Evolutionary conservation across 192 early-diverging fungal species (phyloP), one percentile per base, ranked within the genome.

Genomic region (Coemansia reversa): DNA sequence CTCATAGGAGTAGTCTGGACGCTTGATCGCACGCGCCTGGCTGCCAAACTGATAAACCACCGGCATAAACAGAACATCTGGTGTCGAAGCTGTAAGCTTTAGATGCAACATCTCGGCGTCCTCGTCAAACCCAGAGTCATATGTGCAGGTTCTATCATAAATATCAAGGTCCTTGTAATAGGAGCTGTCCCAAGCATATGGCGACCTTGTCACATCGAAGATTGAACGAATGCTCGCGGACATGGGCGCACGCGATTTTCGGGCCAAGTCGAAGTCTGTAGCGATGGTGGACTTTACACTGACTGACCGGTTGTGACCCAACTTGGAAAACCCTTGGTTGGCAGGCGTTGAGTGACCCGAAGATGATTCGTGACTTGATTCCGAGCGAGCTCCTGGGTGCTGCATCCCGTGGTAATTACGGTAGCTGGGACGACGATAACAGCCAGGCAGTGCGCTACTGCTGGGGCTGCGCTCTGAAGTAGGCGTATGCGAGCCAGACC

Each of bases 291-390:
- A 64, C 42, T 27, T 32, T 19, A 54, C 25, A 18, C 65, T 67
- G 12, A 51, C 49, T 2, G 70, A 66, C 19, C 51, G 49, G 19
- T 62, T 49, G 54, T 23, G 58, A 18, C 33, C 69, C 14, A 67
- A 30, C 23, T 53, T 50, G 19, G 75, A 54, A 27, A 72, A 77
- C 9, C 67, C 35, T 22, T 60, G 28, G 19, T 62, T 58, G 18
- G 50, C 62, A 23, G 75, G 66, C 9, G 75, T 72, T 9, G 75
- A 78, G n/a, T 58, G 63, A 3, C 75, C 75, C 0, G 75, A 78
- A 3, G 69, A 72, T 1, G 63, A 72, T 11, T 66, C 75, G 1
- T 69, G 60, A 48, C 52, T 20, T 28, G 42, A 57, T 0, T 61
- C 12, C 2, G 64, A 67, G n/a, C 63, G 64, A 30, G 33, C 62